Evolutionary conservation across 2,329 filamentous ascomycete species (phyloP), one percentile per base, ranked within the genome.

Genomic region (Fusarium sp.): DNA sequence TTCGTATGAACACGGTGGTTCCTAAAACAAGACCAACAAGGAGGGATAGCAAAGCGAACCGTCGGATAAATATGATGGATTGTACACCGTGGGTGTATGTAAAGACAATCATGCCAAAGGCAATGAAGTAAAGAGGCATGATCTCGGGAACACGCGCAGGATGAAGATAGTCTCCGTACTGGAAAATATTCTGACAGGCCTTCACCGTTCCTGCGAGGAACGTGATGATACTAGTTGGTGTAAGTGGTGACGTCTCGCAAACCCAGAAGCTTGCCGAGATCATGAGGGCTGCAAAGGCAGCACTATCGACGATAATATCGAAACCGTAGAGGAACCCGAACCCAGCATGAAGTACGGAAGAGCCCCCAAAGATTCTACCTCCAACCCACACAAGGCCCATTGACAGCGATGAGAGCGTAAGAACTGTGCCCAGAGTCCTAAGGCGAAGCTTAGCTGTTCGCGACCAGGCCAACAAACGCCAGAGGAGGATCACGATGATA

Each of bases 381-480:
- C 73, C 67, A 17, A 81, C 40, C 74, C 80, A 82, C 24, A 83
- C 56, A 5, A 82, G 39, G 1, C 75, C 77, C 54, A 79, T 77
- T 8, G 75, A 77, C 4, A 82, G 30, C 0, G 83, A 78, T 1
- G 83, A 79, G 10, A 79, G 62, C 2, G 81, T 60, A 7, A 87
- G 69, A 4, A 86, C 78, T 4, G 75, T 75, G 7, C 82, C 79
- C 10, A 87, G 71, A 1, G 79, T 81, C 11, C 78, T 80, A n/a
- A 87, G 73, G 5, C 83, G 81, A 32, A 76, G 74, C 63, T 80
- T 83, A 7, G 82, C 81, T 0, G 83, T 85, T 40, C 82, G 79
- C 1, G 82, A 77, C 84, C 85, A 86, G 14, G 81, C 80, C 7
- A 88, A 73, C 6, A 86, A 77, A 35, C 84, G 81, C 85, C 86